phyloP scores from a whole-genome alignment of 805 yeast genomes.

The Candida gorgasii region DNA sequence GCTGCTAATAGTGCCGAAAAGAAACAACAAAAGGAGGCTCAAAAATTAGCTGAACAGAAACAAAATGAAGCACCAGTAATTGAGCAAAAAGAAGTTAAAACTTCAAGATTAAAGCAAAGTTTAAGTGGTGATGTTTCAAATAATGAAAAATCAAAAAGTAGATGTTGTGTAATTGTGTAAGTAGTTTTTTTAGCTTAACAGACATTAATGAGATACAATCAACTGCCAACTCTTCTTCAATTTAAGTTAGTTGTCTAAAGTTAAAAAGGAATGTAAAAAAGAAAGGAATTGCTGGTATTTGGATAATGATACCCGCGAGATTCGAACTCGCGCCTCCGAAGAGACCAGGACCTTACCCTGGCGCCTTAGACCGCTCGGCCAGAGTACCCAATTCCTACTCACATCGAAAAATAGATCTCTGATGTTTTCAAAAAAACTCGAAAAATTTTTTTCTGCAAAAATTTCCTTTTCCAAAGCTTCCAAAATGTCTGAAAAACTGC shows the following conservation, averaged over 20 bases:
- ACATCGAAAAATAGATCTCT: neutral
- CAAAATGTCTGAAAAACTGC: no score
- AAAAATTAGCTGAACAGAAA: conserved; percentile 32
- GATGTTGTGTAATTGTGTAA: conserved; percentile 34
- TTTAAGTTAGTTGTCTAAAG: no score
- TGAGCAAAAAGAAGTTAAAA: conserved; percentile 13
- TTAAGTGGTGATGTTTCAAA: conserved; percentile 15
- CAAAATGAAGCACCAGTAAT: conserved; percentile 9
- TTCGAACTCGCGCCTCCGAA: conserved; percentile 49
- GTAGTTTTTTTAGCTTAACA: neutral
- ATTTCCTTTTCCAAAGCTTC: no score
- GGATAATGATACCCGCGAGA: conserved; percentile 42
- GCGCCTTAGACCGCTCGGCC: conserved; percentile 49
- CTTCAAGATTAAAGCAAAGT: conserved; percentile 14
- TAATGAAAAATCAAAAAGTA: conserved; percentile 19
- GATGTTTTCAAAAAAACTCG: no score
- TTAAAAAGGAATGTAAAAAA: no score
- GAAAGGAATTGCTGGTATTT: conserved; percentile 37
- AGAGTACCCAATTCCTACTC: conserved; percentile 39
- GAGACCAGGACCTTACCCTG: conserved; percentile 50
- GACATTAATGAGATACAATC: conserved; percentile 1
- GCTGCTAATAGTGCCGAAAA: conserved; percentile 45
- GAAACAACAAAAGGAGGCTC: conserved; percentile 44
- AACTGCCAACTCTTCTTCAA: no score
- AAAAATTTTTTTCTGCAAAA: no score